A percentile compares a stretch with the other conserved stretches of the same genome.
phyloP scores from a whole-genome alignment of 495 filamentous ascomycete genomes.

The Gamarada debralockiae region DNA sequence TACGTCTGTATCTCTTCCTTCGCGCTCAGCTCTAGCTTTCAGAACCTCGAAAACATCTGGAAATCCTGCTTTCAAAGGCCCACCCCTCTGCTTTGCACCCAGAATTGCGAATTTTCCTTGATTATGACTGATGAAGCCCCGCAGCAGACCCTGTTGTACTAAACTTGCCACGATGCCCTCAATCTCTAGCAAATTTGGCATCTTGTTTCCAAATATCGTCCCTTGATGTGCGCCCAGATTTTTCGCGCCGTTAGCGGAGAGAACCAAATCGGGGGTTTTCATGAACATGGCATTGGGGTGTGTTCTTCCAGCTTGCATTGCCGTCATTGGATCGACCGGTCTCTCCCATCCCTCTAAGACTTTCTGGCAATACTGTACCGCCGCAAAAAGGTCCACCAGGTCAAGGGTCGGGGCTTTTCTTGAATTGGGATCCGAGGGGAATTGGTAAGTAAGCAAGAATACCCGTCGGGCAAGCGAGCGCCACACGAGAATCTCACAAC shows the following conservation, averaged over 20 bases:
- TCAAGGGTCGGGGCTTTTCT: conserved; percentile 53
- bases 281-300: conserved; percentile 22
- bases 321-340: conserved; percentile 15
- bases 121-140: conserved; percentile 79
- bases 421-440: conserved; percentile 44
- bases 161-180: conserved; percentile 75
- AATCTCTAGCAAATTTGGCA: conserved; percentile 59
- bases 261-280: conserved; percentile 29
- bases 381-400: conserved; percentile 48
- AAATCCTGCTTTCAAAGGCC: conserved; percentile 45
- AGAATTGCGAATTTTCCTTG: conserved; percentile 76
- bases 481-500: conserved; percentile 80
- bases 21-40: conserved; percentile 23
- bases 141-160: conserved; percentile 76
- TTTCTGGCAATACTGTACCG: conserved; percentile 46
- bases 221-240: conserved; percentile 44
- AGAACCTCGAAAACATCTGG: conserved; percentile 25
- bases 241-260: conserved; percentile 43
- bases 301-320: conserved; percentile 13
- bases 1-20: conserved; percentile 32
- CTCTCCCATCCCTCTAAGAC: conserved; percentile 47
- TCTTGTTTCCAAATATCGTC: conserved; percentile 46
- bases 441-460: conserved; percentile 59
- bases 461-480: conserved; percentile 74
- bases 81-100: conserved; percentile 63